Evolutionary conservation across 148 eudicot genomes (phyloP), one percentile per base, ranked within the genome.

Genomic region (Fagopyrum homotropicum): DNA sequence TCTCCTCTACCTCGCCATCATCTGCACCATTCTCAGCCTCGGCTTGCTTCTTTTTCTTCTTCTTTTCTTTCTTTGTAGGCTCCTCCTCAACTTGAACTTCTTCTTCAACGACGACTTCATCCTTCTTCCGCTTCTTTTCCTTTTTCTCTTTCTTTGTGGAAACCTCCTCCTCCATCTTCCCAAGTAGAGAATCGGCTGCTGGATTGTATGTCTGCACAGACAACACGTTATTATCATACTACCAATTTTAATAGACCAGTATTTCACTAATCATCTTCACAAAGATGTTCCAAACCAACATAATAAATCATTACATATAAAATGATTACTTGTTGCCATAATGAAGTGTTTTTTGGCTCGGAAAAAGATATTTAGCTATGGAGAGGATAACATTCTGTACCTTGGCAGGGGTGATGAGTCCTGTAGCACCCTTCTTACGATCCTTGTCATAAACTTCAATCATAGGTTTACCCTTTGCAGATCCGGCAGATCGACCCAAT

Each of bases 391-490:
- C 17, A 4, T 52, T 52, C 4, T 1, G 8, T 61, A 93, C 98
- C 98, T 90, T 94, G 8, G 97, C 98, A n/a, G 98, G 81, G 19
- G 91, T 91, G 47, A 94, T 94, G 80, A 94, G 73, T 56, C 90
- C 97, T 12, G 97, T 92, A 15, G 85, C 84, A 17, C 90, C 98
- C 84, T 89, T 88, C 76, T 91, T 91, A 45, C 83, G 85, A 78
- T 94, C 97, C 83, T 91, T 91, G 80, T 94, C 93, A 80, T 94
- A 94, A 61, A 83, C 78, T 78, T 94, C 98, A 9, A 94, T 91
- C 87, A 87, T 90, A 7, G 98, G 96, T 77, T 91, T 91, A 71
- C 96, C 97, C 83, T 94, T 94, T 69, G 88, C 93, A 66, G 98
- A 91, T 29, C 97, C 95, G 47, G 98, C 98, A 44, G 95, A 91